Conservation (phyloP, 2,329 filamentous ascomycete species). For the Endoconidiophora laricicola region DNA sequence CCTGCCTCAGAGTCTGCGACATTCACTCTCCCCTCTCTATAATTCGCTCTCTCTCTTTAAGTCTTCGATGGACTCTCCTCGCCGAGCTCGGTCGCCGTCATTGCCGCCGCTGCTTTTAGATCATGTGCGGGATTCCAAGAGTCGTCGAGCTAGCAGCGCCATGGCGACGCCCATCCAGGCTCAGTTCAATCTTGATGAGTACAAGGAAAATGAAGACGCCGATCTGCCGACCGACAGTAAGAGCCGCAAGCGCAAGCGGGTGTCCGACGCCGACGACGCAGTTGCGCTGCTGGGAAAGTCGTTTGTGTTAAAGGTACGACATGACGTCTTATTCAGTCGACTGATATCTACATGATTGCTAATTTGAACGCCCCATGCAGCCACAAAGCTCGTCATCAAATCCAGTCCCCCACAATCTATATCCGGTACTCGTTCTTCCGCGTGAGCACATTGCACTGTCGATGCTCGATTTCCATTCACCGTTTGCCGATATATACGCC, state of each 20-base stretch:
- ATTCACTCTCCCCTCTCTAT: neutral
- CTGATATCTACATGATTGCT: neutral
- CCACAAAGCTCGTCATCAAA: slow-evolving; percentile 37
- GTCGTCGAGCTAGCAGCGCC: slow-evolving; percentile 1
- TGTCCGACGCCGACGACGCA: slow-evolving; percentile 8
- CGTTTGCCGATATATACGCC: slow-evolving; percentile 30
- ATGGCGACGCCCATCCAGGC: slow-evolving; percentile 1
- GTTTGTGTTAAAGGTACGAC: slow-evolving; percentile 6
- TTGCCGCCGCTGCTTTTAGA: slow-evolving; percentile 6
- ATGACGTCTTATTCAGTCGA: neutral
- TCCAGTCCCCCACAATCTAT: slow-evolving; percentile 36
- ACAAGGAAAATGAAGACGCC: neutral
- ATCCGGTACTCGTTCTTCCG: slow-evolving; percentile 45
- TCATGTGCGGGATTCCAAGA: neutral
- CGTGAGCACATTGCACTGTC: slow-evolving; percentile 45
- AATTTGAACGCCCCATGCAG: slow-evolving; percentile 21
- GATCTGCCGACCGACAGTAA: neutral
- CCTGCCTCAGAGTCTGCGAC: neutral
- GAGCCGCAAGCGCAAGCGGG: slow-evolving; percentile 9
- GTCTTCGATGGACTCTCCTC: neutral
- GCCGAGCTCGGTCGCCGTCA: slow-evolving; percentile 7
- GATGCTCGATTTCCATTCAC: slow-evolving; percentile 38
- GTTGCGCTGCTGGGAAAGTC: slow-evolving; percentile 8
- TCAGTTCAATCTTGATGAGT: slow-evolving; percentile 2
- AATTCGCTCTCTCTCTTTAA: neutral